Evolutionary conservation across 208 protist species (phyloP).

Genomic region (Jaenimonas drosophilae): DNA sequence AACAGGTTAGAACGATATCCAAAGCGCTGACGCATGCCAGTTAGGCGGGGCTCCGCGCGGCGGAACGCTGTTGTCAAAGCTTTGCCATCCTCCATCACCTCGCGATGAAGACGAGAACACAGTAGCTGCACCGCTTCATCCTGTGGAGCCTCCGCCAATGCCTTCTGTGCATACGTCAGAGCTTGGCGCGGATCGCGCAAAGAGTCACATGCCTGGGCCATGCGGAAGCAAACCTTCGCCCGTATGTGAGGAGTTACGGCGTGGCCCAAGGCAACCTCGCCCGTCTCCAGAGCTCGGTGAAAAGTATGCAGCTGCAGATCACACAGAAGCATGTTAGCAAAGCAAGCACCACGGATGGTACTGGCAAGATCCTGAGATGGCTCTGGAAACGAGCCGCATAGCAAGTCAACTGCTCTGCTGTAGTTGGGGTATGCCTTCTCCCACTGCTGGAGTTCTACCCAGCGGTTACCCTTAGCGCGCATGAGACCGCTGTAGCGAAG

Average conservation of each 20-base stretch:
- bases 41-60: background rate
- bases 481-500: background rate
- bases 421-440: conserved; percentile 3
- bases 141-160: background rate
- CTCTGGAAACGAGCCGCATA: no score
- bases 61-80: no score
- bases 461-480: background rate
- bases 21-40: conserved; percentile 2
- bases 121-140: background rate
- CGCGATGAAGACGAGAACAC: background rate
- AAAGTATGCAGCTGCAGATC: background rate
- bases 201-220: background rate
- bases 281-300: background rate
- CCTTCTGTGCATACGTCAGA: background rate
- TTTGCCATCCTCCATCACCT: background rate
- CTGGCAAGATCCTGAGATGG: no score
- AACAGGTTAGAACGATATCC: conserved; percentile 2
- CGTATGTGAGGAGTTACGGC: background rate
- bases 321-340: conserved; percentile 3
- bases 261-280: background rate
- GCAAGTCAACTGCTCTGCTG: background rate
- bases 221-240: conserved; percentile 5
- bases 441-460: background rate
- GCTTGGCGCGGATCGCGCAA: background rate
- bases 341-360: no score